Evolutionary conservation across 192 early-diverging fungal species (phyloP).

Genomic region (Coemansia pectinata): DNA sequence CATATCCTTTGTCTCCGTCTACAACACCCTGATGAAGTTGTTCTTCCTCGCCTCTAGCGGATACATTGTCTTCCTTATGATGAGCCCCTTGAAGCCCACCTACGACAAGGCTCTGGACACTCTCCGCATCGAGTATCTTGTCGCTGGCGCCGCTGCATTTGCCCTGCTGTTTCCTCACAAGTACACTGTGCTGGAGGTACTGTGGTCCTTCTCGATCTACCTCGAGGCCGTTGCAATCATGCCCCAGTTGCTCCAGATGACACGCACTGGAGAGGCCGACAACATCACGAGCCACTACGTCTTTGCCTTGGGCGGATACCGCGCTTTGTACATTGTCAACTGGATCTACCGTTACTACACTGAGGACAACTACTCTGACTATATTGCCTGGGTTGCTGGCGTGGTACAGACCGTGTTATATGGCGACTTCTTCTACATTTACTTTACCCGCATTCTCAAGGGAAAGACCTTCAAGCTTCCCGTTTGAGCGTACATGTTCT

Average conservation of each 20-base stretch:
- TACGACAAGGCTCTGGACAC: constrained; percentile 93
- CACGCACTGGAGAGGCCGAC: constrained; percentile 97
- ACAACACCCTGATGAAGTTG: constrained; percentile 94
- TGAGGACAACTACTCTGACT: constrained; percentile 73
- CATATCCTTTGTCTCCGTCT: constrained; percentile 71
- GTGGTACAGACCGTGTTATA: constrained; percentile 93
- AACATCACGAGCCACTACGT: constrained; percentile 99
- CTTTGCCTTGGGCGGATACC: constrained; percentile 94
- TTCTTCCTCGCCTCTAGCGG: constrained; percentile 87
- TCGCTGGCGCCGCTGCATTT: constrained; percentile 69
- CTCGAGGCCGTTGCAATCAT: constrained; percentile 96
- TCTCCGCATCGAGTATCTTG: constrained; percentile 84
- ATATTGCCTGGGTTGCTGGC: constrained; percentile 87
- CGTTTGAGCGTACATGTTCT: constrained; percentile 22
- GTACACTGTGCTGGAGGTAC: constrained; percentile 70
- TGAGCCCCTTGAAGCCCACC: constrained; percentile 78
- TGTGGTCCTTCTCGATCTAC: constrained; percentile 98
- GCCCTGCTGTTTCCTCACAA: constrained; percentile 74
- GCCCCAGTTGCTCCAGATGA: constrained; percentile 96
- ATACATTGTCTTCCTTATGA: constrained; percentile 93
- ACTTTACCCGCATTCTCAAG: constrained; percentile 67
- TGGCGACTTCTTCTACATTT: constrained; percentile 98
- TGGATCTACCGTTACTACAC: constrained; percentile 92
- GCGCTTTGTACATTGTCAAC: constrained; percentile 85
- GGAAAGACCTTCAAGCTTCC: constrained; percentile 55